Evolutionary conservation across 2,329 filamentous ascomycete genomes (phyloP).

Genomic region (Aspergillus melleus): DNA sequence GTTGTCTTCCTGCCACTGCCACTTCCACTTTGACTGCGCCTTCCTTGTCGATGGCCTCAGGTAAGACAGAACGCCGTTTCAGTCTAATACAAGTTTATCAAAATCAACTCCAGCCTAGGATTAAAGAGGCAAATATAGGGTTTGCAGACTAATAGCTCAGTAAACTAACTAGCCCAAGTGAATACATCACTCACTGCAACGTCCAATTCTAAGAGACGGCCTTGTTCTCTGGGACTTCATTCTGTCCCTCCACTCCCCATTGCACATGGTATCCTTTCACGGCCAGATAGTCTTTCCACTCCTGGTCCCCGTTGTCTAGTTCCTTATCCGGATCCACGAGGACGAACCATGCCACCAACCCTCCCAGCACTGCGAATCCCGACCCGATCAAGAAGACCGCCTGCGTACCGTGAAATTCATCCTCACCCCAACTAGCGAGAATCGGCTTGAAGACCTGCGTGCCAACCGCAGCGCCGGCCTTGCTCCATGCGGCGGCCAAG

Average conservation of each 20-base stretch:
- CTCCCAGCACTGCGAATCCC: conserved; percentile 51
- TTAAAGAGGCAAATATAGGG: background rate
- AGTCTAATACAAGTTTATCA: no score
- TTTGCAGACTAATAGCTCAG: background rate
- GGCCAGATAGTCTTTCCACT: conserved; percentile 47
- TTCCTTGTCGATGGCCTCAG: no score
- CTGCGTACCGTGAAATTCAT: conserved; percentile 47
- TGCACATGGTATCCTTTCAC: conserved; percentile 42
- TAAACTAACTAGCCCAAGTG: background rate
- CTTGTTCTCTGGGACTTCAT: background rate
- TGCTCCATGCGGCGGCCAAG: conserved; percentile 49
- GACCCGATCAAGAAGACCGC: conserved; percentile 54
- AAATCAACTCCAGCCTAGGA: no score
- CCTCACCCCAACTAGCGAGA: conserved; percentile 44
- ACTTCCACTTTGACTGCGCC: no score
- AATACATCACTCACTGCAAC: background rate
- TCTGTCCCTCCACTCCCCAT: conserved; percentile 20
- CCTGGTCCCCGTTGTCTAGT: conserved; percentile 47
- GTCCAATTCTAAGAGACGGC: background rate
- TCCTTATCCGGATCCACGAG: conserved; percentile 46
- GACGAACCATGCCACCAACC: conserved; percentile 46
- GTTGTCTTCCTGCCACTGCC: no score
- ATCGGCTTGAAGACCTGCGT: conserved; percentile 56
- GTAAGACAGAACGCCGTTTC: no score
- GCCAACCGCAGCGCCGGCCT: conserved; percentile 53